Conservation (phyloP, 208 protist genomes). For the Leptomonas seymouri region DNA sequence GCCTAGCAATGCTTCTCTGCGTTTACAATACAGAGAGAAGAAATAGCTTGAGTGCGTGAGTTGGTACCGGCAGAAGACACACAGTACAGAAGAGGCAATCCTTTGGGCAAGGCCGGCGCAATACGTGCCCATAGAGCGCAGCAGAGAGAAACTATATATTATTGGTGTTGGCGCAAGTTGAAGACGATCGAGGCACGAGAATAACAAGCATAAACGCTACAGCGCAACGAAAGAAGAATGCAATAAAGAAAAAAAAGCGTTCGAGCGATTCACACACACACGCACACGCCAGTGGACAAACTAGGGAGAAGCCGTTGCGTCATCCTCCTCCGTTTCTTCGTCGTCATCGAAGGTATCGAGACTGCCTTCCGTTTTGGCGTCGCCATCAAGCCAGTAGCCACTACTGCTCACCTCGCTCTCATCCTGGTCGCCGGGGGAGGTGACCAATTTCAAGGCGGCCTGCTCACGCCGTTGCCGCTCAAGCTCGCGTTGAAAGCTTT, state of each 20-base stretch:
- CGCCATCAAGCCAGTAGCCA: conserved; percentile 27
- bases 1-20: too few species aligned
- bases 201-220: background rate
- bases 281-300: background rate
- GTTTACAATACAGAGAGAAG: too few species aligned
- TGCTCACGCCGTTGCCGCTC: conserved; percentile 34
- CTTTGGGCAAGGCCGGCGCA: too few species aligned
- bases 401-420: conserved; percentile 23
- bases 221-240: background rate
- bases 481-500: conserved; percentile 34
- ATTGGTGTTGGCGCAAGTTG: too few species aligned
- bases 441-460: conserved; percentile 32
- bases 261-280: background rate
- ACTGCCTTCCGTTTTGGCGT: conserved; percentile 15
- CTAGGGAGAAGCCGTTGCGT: background rate
- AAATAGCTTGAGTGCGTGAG: too few species aligned
- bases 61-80: too few species aligned
- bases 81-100: too few species aligned
- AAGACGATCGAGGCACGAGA: too few species aligned
- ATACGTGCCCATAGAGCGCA: too few species aligned
- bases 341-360: conserved; percentile 15
- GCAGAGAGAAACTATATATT: too few species aligned
- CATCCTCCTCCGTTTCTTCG: conserved; percentile 23
- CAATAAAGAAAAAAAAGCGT: too few species aligned
- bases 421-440: background rate